Evolutionary conservation across 805 yeast species (phyloP).

Genomic region (Metschnikowia borealis): DNA sequence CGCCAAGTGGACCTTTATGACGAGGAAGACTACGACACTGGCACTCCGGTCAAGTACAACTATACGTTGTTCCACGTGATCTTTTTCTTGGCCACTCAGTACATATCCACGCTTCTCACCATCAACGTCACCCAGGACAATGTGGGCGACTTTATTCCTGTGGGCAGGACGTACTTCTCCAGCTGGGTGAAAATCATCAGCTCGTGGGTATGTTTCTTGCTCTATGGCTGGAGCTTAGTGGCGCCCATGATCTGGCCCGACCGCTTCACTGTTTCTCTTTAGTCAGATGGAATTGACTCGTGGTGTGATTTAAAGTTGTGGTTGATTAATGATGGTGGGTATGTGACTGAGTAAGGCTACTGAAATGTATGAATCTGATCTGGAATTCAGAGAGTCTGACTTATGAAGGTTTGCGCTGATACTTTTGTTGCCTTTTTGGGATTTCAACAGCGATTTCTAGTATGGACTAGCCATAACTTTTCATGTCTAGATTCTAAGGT

Average conservation of each 20-base stretch:
- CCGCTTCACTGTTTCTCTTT: conserved; percentile 44
- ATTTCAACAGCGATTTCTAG: too few relatives aligned
- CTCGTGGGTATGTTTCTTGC: conserved; percentile 84
- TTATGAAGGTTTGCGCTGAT: too few relatives aligned
- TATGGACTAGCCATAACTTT: too few relatives aligned
- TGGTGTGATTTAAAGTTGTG: too few relatives aligned
- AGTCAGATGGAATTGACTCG: too few relatives aligned
- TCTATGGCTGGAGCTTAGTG: conserved; percentile 85
- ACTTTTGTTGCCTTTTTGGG: too few relatives aligned
- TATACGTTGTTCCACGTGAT: conserved; percentile 86
- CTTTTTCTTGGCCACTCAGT: conserved; percentile 93
- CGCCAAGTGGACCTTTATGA: conserved; percentile 62
- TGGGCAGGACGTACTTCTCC: conserved; percentile 93
- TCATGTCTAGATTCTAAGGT: too few relatives aligned
- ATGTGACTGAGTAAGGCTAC: too few relatives aligned
- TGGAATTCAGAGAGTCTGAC: too few relatives aligned
- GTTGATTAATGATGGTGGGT: too few relatives aligned
- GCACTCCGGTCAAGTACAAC: conserved; percentile 67
- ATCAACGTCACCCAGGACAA: conserved; percentile 84
- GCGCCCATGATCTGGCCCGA: conserved; percentile 94
- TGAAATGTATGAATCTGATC: too few relatives aligned
- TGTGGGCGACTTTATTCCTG: conserved; percentile 88
- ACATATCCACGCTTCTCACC: conserved; percentile 89
- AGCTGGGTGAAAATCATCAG: conserved; percentile 91
- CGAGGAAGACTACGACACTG: conserved; percentile 28